phyloP scores from a whole-genome alignment of 441 rosid genomes.

The Erysimum cheiri region DNA sequence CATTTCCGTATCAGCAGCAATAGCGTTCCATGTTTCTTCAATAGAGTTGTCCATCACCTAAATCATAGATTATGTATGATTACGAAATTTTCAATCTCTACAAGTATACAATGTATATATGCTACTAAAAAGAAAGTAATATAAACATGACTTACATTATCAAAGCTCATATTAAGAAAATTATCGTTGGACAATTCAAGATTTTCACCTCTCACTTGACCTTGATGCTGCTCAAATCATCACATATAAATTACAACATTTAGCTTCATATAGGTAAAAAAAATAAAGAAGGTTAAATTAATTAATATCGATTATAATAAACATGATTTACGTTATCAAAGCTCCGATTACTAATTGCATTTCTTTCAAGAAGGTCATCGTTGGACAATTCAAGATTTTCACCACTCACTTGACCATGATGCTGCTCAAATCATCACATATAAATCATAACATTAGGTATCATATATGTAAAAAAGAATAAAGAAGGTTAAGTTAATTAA shows the following conservation, averaged over 20 bases:
- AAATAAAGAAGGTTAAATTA: neutral
- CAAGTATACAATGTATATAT: neutral
- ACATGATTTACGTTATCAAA: slow-evolving; percentile 31
- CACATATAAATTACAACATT: neutral
- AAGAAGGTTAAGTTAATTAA: neutral
- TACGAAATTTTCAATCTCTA: slow-evolving; percentile 12
- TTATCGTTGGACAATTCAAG: neutral
- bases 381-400: neutral
- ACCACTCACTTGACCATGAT: neutral
- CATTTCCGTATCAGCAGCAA: slow-evolving; percentile 4
- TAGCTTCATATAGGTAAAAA: neutral
- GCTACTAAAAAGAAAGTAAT: neutral
- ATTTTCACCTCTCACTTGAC: neutral
- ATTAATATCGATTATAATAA: neutral
- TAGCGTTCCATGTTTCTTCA: neutral
- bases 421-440: slow-evolving; percentile 19
- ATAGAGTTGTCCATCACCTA: neutral
- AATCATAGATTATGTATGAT: slow-evolving; percentile 2
- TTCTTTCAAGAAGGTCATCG: neutral
- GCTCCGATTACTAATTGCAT: neutral
- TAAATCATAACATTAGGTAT: slow-evolving; percentile 4
- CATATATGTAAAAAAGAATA: neutral
- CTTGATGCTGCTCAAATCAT: slow-evolving; percentile 30
- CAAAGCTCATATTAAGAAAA: neutral
- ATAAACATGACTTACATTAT: slow-evolving; percentile 32